These are phyloP conservation scores for Dacryopinax spathularia DNA, from an alignment of 768 basidiomycete species.

Conservation along the genomic window DNA sequence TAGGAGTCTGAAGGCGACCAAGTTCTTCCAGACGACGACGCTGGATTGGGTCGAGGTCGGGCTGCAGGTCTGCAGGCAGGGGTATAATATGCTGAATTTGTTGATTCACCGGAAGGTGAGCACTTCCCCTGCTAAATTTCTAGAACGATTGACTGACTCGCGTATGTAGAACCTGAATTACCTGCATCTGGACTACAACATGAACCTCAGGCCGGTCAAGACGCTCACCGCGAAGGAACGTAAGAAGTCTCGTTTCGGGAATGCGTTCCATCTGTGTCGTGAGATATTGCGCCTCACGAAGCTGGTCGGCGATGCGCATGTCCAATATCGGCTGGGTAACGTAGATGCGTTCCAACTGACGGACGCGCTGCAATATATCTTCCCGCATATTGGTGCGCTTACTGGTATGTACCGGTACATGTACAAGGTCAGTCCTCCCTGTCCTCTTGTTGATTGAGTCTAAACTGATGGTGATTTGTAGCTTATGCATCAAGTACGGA, in stretches of 20 bases:
- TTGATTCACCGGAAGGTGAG: conserved; percentile 91
- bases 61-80: conserved; percentile 93
- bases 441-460: not conserved
- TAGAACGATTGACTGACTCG: not conserved
- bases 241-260: conserved; percentile 99
- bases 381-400: conserved; percentile 89
- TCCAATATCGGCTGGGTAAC: conserved; percentile 95
- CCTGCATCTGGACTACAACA: conserved; percentile 91
- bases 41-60: conserved; percentile 99
- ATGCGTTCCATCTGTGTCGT: conserved; percentile 94
- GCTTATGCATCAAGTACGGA: conserved; percentile 98
- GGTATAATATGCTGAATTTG: conserved; percentile 98
- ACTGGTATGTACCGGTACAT: conserved; percentile 99
- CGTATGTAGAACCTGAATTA: conserved; percentile 75
- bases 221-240: conserved; percentile 98
- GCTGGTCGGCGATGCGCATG: conserved; percentile 96
- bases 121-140: not conserved
- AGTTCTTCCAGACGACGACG: conserved; percentile 97
- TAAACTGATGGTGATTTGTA: conserved; percentile 17
- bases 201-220: conserved; percentile 90
- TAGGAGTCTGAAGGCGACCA: conserved; percentile 91
- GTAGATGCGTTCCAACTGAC: conserved; percentile 99
- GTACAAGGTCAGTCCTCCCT: conserved; percentile 58
- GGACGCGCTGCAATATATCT: conserved; percentile 95
- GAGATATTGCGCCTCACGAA: conserved; percentile 97